Percentiles rank a stretch among this genome's conserved stretches.
phyloP scores from a whole-genome alignment of 371 early-diverging fungal species.

The Blastocladiella emersonii region DNA sequence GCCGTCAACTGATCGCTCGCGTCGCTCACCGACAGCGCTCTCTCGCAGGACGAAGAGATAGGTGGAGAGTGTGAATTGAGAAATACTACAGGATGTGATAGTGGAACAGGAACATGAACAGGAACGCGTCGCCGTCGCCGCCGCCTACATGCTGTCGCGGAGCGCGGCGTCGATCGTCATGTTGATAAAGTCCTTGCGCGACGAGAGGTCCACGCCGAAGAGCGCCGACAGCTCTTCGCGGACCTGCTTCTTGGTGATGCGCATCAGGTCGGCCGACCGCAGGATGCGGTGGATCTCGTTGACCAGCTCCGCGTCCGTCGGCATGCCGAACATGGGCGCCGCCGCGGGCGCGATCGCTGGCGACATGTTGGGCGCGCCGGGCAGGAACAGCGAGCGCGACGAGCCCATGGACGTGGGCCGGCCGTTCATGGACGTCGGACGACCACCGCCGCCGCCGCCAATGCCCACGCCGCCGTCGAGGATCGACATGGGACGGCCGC shows the following conservation, averaged over 20 bases:
- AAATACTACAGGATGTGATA: too few relatives aligned
- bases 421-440: too few relatives aligned
- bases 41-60: too few relatives aligned
- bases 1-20: too few relatives aligned
- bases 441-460: too few relatives aligned
- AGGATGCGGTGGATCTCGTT: slow-evolving; percentile 67
- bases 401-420: neutral
- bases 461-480: too few relatives aligned
- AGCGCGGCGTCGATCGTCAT: slow-evolving; percentile 63
- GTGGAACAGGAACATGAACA: slow-evolving; percentile 2
- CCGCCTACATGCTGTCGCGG: slow-evolving; percentile 60
- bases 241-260: slow-evolving; percentile 42
- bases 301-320: slow-evolving; percentile 69
- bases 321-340: slow-evolving; percentile 16
- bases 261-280: slow-evolving; percentile 49
- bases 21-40: too few relatives aligned
- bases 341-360: too few relatives aligned
- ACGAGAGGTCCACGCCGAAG: slow-evolving; percentile 61
- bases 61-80: too few relatives aligned
- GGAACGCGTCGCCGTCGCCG: slow-evolving; percentile 38
- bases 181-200: slow-evolving; percentile 70
- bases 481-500: too few relatives aligned
- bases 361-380: too few relatives aligned
- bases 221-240: slow-evolving; percentile 56
- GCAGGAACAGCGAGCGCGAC: neutral